Base-by-base conservation (phyloP, 2,329 filamentous ascomycete genomes). In the Penicillium digitatum region DNA sequence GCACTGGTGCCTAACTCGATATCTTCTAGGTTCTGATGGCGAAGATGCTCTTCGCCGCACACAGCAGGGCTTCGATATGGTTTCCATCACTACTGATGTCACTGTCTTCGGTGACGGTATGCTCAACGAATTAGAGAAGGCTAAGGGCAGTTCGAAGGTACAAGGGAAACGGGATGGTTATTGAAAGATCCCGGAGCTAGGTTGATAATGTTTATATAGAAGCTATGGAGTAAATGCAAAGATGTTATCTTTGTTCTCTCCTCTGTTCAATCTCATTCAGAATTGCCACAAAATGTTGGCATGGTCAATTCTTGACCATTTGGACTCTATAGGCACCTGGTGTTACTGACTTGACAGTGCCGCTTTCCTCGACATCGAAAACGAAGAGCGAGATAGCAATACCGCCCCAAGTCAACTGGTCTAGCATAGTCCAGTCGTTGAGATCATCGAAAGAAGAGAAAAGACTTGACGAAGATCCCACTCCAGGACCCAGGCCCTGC, bases 11-110 rank as follows among this genome's bases (percentile, higher is more conserved):
- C 53, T 54, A 38, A 56, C 37, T 2, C 3, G 14, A 4, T 3
- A 3, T 14, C n/a, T 14, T 10, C 5, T 42, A 72, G 69, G 69
- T 39, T 65, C 69, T 27, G 62, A 69, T 57, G 73, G 73, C 2
- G 62, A 62, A 16, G 70, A 75, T 52, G 71, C 73, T 7, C 65
- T 62, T 11, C 57, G 52, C 32, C 70, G 72, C 14, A 64, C 65
- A 0, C 58, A 70, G 20, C 69, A 75, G 51, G 73, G 73, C 35
- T 76, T 76, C 32, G 70, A 74, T 62, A 69, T 76, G 72, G 69
- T 76, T 29, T 75, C 73, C 2, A 60, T 75, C 14, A 69, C 64
- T 18, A 75, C 73, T 8, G 73, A 75, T 59, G 62, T 72, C 9
- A 66, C 64, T 24, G 68, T 72, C 0, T 49, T 75, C 16, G 64